Base-by-base conservation (phyloP, 176 grass and related monocot species). In the Saccharum spontaneum region DNA sequence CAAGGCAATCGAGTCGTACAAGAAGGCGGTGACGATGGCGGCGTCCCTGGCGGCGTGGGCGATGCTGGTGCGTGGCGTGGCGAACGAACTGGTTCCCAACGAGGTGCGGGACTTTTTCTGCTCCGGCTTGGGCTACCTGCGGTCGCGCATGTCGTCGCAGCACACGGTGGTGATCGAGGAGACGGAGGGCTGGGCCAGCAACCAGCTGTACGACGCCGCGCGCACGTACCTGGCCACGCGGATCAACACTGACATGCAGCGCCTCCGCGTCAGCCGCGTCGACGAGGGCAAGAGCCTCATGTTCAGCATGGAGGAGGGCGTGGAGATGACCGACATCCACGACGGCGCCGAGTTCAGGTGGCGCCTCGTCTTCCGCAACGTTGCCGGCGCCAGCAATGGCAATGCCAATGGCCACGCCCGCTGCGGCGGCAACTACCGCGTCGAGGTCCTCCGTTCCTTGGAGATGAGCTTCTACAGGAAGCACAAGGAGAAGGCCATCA, bases 261-360 rank as follows among this genome's bases (percentile, higher is more conserved):
- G 92, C 77, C 82, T 94, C 36, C 87, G 86, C 49, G 92, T 94
- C 40, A 92, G 88, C 86, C 79, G 88, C 72, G 83, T 89, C 20
- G 92, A 88, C 44, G 92, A 91, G 44, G 61, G 80, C 36, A 89
- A 94, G 84, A 91, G 82, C 86, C 83, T 97, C 57, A 80, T 89
- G 81, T 78, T 97, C 75, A 94, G 86, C 73, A 83, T 92, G 81
- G 92, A 94, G 70, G 81, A 82, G 1, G 95, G 88, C 13, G 84
- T 93, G 84, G 92, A 94, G 95, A 94, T 97, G 95, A n/a, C 84
- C 24, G 95, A 97, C 48, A 83, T 80, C 71, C 93, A 87, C 14
- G 88, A 91, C 1, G 95, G 90, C 45, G 59, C 86, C 64, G 95
- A 94, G 71, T 97, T 94, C 88, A 91, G 36, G 85, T 97, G 95